Evolutionary conservation across 2,329 filamentous ascomycete species (phyloP).

Genomic region (Mollisia scopiformis): DNA sequence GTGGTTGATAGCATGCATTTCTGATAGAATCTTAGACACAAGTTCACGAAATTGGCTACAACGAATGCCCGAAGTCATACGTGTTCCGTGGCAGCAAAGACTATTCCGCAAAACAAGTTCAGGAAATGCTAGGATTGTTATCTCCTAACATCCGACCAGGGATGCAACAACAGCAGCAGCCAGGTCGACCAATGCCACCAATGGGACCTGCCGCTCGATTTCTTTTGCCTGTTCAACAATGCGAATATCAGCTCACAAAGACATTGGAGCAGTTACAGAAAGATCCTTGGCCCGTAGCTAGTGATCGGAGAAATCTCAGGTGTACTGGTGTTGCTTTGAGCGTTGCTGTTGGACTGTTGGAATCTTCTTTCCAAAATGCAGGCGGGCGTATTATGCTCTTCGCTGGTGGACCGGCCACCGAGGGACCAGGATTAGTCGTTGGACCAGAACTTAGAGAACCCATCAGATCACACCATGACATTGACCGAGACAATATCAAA

Average conservation of each 20-base stretch:
- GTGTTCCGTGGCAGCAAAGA: conserved; percentile 98
- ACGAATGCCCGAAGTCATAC: conserved; percentile 97
- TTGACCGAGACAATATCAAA: conserved; percentile 98
- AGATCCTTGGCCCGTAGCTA: conserved; percentile 96
- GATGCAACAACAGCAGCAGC: conserved; percentile 67
- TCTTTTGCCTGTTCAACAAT: conserved; percentile 90
- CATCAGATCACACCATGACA: conserved; percentile 97
- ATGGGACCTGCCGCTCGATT: conserved; percentile 87
- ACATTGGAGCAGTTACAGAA: conserved; percentile 93
- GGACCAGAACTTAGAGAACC: conserved; percentile 94
- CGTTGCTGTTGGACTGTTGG: conserved; percentile 88
- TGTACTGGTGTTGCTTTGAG: conserved; percentile 97
- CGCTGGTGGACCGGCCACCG: conserved; percentile 90
- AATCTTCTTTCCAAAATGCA: conserved; percentile 94
- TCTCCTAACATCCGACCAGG: conserved; percentile 74
- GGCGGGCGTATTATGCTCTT: conserved; percentile 98
- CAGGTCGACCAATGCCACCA: conserved; percentile 73
- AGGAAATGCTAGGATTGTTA: conserved; percentile 93
- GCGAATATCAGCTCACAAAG: conserved; percentile 96
- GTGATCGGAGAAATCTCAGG: conserved; percentile 85
- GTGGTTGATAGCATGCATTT: conserved; percentile 2
- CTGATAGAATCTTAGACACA: conserved; percentile 64
- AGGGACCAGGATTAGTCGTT: conserved; percentile 96
- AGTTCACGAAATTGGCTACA: conserved; percentile 97
- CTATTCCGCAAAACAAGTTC: conserved; percentile 97